phyloP scores from a whole-genome alignment of 164 flowering plant species.

The Chimonanthus salicifolius region DNA sequence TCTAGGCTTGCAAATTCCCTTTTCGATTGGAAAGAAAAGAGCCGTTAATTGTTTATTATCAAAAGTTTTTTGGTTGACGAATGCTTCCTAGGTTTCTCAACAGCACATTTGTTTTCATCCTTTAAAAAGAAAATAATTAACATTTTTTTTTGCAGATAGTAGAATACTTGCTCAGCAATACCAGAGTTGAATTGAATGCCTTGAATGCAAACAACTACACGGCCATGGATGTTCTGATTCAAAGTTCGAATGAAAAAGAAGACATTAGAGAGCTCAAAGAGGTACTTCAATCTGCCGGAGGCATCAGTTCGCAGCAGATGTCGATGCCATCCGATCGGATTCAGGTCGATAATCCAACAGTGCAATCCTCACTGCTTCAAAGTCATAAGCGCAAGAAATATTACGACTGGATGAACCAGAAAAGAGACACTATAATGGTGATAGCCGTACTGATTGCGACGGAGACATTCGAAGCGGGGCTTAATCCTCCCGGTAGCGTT shows the following conservation, averaged over 20 bases:
- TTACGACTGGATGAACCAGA: background rate
- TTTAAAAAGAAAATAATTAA: background rate
- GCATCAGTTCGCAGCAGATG: background rate
- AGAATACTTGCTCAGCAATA: background rate
- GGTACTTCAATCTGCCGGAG: background rate
- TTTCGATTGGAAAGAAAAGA: no score
- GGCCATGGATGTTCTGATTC: background rate
- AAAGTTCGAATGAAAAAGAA: background rate
- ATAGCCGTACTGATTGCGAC: constrained; percentile 1
- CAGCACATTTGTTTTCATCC: background rate
- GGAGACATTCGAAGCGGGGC: constrained; percentile 1
- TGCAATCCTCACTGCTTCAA: background rate
- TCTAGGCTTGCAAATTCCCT: no score
- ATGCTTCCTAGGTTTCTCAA: background rate
- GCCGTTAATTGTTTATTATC: background rate
- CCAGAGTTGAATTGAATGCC: background rate
- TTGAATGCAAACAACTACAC: background rate
- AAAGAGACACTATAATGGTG: background rate
- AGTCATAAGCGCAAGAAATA: background rate
- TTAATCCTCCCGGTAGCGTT: constrained; percentile 6
- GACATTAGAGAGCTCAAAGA: background rate
- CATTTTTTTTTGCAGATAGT: background rate
- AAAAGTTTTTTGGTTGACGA: background rate
- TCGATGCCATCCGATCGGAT: no score
- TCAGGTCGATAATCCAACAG: background rate